Evolutionary conservation across 345 rosid genomes (phyloP).

Genomic region (Syzygium grande): DNA sequence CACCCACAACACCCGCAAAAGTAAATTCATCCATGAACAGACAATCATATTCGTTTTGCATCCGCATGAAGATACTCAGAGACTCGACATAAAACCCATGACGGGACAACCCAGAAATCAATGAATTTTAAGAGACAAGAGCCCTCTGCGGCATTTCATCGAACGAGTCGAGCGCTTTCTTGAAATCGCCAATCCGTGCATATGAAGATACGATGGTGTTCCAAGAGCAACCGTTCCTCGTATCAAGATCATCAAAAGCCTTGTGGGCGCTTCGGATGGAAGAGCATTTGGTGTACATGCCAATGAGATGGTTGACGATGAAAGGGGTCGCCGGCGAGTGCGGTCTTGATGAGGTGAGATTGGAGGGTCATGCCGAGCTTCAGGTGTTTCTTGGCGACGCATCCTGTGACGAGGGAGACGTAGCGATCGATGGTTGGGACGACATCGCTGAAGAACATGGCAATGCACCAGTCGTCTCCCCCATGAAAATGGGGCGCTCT

Average conservation of each 20-base stretch:
- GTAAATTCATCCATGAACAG: conserved; percentile 23
- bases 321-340: conserved; percentile 18
- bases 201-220: conserved; percentile 15
- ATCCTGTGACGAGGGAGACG: conserved; percentile 10
- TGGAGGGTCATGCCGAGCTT: conserved; percentile 25
- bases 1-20: conserved; percentile 28
- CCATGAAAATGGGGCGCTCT: not conserved
- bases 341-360: conserved; percentile 28
- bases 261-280: conserved; percentile 14
- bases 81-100: conserved; percentile 25
- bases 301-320: conserved; percentile 19
- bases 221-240: conserved; percentile 27
- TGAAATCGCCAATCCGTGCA: conserved; percentile 3
- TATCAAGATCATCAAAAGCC: conserved; percentile 22
- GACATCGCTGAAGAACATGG: conserved; percentile 3
- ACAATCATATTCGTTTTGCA: conserved; percentile 10
- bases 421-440: conserved; percentile 9
- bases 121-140: conserved; percentile 28
- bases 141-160: conserved; percentile 38
- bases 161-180: conserved; percentile 17
- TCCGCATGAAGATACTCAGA: conserved; percentile 10
- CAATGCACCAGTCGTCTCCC: not conserved
- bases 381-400: conserved; percentile 17
- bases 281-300: conserved; percentile 27
- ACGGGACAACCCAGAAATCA: conserved; percentile 31